Evolutionary conservation across 345 rosid species (phyloP).

Genomic region (Passiflora organensis): DNA sequence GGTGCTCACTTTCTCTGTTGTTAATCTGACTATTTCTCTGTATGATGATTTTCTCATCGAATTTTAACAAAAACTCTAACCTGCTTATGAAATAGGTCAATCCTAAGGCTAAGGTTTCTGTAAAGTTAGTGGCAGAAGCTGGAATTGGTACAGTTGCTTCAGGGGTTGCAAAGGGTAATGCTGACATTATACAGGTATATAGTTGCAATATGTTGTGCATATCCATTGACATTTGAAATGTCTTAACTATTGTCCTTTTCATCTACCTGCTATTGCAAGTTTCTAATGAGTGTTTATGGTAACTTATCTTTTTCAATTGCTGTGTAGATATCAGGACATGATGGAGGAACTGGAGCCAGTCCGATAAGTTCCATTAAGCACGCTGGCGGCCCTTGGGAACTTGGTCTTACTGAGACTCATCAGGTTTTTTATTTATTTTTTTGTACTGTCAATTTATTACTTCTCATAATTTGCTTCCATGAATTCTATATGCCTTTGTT

Average conservation of each 20-base stretch:
- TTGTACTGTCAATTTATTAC: conserved; percentile 7
- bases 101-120: conserved; percentile 95
- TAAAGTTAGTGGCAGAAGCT: conserved; percentile 97
- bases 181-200: conserved; percentile 94
- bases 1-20: conserved; percentile 40
- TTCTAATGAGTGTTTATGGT: not conserved
- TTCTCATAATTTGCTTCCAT: conserved; percentile 8
- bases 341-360: conserved; percentile 99
- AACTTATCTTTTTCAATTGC: not conserved
- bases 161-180: conserved; percentile 99
- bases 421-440: conserved; percentile 53
- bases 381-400: conserved; percentile 99
- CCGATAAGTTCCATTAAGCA: conserved; percentile 98
- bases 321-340: conserved; percentile 93
- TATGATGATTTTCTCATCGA: not conserved
- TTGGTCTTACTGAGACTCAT: conserved; percentile 87
- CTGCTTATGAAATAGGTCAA: conserved; percentile 54
- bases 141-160: conserved; percentile 99
- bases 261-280: not conserved
- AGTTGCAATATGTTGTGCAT: not conserved
- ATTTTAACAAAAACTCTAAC: conserved; percentile 10
- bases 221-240: not conserved
- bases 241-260: not conserved
- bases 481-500: conserved; percentile 10
- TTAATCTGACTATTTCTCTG: conserved; percentile 6